Conservation (phyloP, 495 filamentous ascomycete species). For the Podospora anserina region DNA sequence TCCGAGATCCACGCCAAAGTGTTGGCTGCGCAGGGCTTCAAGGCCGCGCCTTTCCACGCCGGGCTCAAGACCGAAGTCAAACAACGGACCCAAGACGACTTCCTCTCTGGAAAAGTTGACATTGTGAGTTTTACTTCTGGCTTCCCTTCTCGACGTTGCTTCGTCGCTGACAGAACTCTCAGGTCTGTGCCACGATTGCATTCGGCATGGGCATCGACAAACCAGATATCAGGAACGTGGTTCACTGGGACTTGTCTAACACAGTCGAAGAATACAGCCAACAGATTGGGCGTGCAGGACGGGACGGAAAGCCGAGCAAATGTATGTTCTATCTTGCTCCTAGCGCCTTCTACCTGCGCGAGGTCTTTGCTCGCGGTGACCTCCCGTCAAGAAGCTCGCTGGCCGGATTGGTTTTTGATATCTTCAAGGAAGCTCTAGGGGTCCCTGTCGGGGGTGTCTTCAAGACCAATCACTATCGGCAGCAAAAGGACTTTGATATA, state of each 20-base stretch:
- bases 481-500: constrained; percentile 46
- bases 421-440: constrained; percentile 37
- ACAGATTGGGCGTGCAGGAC: constrained; percentile 57
- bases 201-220: constrained; percentile 63
- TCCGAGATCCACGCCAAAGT: constrained; percentile 43
- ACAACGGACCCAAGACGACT: constrained; percentile 48
- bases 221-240: constrained; percentile 54
- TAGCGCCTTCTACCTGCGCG: constrained; percentile 50
- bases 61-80: constrained; percentile 46
- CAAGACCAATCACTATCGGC: constrained; percentile 38
- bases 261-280: constrained; percentile 59
- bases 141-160: background rate
- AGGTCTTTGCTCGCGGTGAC: constrained; percentile 56
- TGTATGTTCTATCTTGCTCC: constrained; percentile 55
- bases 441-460: constrained; percentile 42
- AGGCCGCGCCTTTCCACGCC: constrained; percentile 50
- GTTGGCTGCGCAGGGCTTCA: constrained; percentile 38
- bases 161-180: constrained; percentile 7
- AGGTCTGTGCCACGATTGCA: constrained; percentile 56
- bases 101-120: constrained; percentile 46
- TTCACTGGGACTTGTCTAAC: constrained; percentile 54
- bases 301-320: constrained; percentile 49
- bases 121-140: constrained; percentile 29
- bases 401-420: constrained; percentile 39
- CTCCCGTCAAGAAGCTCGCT: constrained; percentile 51